A percentile compares a stretch with the other conserved stretches of the same genome.
phyloP scores from a whole-genome alignment of 768 basidiomycete genomes.

The Hemileccinum impolitum region DNA sequence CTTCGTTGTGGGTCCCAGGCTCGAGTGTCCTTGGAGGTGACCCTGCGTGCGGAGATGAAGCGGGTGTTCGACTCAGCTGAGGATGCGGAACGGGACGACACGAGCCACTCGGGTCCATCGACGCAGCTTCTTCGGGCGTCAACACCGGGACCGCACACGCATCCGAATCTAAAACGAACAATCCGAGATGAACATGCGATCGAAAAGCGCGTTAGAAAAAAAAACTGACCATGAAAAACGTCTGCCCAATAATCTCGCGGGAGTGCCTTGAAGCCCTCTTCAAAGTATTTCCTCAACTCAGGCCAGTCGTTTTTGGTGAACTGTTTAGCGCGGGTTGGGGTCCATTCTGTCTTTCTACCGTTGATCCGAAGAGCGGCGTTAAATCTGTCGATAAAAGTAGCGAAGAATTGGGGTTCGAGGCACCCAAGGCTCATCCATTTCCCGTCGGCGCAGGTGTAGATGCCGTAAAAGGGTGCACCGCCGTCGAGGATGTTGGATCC shows the following conservation, averaged over 20 bases:
- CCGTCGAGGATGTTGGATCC: slow-evolving; percentile 68
- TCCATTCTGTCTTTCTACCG: slow-evolving; percentile 49
- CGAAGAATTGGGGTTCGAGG: slow-evolving; percentile 71
- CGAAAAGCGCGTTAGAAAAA: background rate
- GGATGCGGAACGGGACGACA: slow-evolving; percentile 54
- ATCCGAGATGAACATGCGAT: background rate
- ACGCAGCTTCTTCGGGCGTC: slow-evolving; percentile 56
- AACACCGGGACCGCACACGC: slow-evolving; percentile 72
- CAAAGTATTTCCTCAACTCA: slow-evolving; percentile 52
- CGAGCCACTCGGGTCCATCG: slow-evolving; percentile 35
- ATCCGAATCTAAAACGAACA: slow-evolving; percentile 53
- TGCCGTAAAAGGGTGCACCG: slow-evolving; percentile 73
- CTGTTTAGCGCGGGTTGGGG: slow-evolving; percentile 47
- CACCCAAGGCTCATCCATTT: slow-evolving; percentile 76
- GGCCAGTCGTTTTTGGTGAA: slow-evolving; percentile 52
- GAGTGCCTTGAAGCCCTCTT: slow-evolving; percentile 57
- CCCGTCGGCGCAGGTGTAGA: slow-evolving; percentile 72
- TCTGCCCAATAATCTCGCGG: slow-evolving; percentile 67
- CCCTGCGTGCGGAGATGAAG: slow-evolving; percentile 10
- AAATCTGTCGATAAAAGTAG: slow-evolving; percentile 56
- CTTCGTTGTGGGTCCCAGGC: slow-evolving; percentile 53
- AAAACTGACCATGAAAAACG: slow-evolving; percentile 63
- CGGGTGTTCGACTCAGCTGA: slow-evolving; percentile 35
- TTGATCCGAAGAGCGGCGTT: slow-evolving; percentile 44
- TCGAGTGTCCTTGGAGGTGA: slow-evolving; percentile 25